Conservation (phyloP, 176 grass and related monocot species). For the Themeda triandra region DNA sequence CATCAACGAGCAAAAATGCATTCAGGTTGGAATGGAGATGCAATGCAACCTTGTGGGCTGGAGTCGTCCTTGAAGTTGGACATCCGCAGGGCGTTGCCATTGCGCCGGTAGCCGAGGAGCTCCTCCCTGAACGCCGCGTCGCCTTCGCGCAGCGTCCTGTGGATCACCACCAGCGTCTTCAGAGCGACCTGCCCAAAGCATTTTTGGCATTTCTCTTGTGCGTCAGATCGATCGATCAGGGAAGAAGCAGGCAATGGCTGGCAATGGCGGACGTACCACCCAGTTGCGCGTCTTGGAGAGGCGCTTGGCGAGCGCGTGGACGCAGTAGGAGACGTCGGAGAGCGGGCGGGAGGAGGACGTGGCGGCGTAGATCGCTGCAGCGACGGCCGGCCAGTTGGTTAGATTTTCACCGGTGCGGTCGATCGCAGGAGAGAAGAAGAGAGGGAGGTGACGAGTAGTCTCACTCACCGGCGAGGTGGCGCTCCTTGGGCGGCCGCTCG, state of each 20-base stretch:
- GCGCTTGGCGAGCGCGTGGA: constrained; percentile 64
- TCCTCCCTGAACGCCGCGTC: constrained; percentile 79
- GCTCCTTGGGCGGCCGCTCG: constrained; percentile 83
- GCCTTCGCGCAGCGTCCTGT: constrained; percentile 63
- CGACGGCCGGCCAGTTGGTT: neutral
- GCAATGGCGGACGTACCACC: constrained; percentile 47
- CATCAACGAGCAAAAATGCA: neutral
- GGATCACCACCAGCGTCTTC: constrained; percentile 89
- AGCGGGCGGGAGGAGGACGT: constrained; percentile 55
- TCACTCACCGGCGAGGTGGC: constrained; percentile 85
- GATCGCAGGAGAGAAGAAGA: neutral
- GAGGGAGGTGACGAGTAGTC: neutral
- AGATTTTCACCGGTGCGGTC: neutral
- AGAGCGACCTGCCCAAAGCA: constrained; percentile 74
- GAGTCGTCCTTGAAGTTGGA: constrained; percentile 90
- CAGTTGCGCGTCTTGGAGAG: constrained; percentile 90
- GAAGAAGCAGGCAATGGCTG: neutral
- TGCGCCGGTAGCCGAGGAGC: constrained; percentile 58
- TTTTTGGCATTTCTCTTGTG: neutral
- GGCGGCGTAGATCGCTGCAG: constrained; percentile 65
- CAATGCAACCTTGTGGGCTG: constrained; percentile 44
- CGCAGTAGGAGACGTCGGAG: constrained; percentile 77
- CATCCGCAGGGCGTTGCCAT: constrained; percentile 67
- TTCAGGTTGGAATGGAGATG: too few species aligned
- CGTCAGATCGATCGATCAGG: neutral